phyloP scores from a whole-genome alignment of 2,329 filamentous ascomycete genomes.

The Dactylellina leptospora region DNA sequence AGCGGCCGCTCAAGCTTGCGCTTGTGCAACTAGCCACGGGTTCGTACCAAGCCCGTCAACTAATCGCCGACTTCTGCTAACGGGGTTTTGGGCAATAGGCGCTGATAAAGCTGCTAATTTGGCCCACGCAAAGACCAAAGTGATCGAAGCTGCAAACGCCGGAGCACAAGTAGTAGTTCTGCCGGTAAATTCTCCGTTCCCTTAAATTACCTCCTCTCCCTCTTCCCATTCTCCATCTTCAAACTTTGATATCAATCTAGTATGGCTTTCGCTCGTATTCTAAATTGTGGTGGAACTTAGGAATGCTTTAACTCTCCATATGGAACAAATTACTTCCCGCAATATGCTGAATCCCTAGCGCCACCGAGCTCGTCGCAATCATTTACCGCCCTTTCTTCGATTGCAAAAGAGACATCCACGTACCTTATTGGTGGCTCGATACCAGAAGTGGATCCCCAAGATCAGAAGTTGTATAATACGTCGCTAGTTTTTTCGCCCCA shows the following conservation, averaged over 20 bases:
- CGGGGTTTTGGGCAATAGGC: slow-evolving; percentile 61
- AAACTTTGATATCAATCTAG: too few species aligned
- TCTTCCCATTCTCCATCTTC: too few species aligned
- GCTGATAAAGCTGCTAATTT: slow-evolving; percentile 88
- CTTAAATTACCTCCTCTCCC: not conserved
- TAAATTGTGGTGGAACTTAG: slow-evolving; percentile 10
- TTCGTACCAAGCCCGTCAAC: slow-evolving; percentile 57
- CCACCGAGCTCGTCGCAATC: slow-evolving; percentile 80
- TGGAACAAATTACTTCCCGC: slow-evolving; percentile 81
- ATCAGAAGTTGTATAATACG: slow-evolving; percentile 86
- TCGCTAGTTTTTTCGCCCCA: slow-evolving; percentile 80
- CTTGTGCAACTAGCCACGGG: slow-evolving; percentile 82
- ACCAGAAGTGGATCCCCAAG: slow-evolving; percentile 75
- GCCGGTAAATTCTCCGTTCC: slow-evolving; percentile 63
- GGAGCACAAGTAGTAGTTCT: slow-evolving; percentile 90
- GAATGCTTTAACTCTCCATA: slow-evolving; percentile 99
- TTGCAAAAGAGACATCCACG: slow-evolving; percentile 79
- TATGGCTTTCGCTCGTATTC: too few species aligned
- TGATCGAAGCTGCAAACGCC: slow-evolving; percentile 77
- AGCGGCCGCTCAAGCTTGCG: slow-evolving; percentile 79
- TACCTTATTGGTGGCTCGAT: slow-evolving; percentile 93
- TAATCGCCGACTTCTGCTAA: not conserved
- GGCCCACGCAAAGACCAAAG: slow-evolving; percentile 78
- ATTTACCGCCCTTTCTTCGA: slow-evolving; percentile 81
- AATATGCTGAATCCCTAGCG: slow-evolving; percentile 87